Base-by-base conservation (phyloP, 2,329 filamentous ascomycete genomes). In the Botrytis byssoidea region DNA sequence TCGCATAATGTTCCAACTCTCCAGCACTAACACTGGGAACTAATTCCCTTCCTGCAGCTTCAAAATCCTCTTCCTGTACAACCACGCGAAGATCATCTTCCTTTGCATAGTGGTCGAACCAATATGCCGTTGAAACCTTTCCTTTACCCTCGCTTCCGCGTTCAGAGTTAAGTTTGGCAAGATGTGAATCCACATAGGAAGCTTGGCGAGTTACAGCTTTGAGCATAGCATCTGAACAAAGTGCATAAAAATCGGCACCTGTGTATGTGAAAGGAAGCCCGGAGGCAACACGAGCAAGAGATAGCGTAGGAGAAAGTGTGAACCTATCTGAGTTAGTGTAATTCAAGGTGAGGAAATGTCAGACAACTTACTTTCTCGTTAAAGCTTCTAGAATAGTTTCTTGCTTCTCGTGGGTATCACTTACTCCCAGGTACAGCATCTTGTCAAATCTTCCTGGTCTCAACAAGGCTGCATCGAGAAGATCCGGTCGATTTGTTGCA, bases 221-320 rank as follows among this genome's bases (percentile, higher is more conserved):
- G 78, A 99, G 91, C 96, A 99, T 99, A 70, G 96, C 94, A 82
- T 99, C 96, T 61, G 94, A 97, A 85, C 95, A 98, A 32, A 99
- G 88, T 0, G 96, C 96, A 83, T 99, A 99, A 81, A 99, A 91
- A 84, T 99, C 96, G 76, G 96, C 96, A 80, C 96, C 96, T 0
- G 96, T 99, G 84, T 98, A 99, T 4, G 95, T 98, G 81, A 98
- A 96, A 0, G 96, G 96, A 6, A 99, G 88, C 18, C 87, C 87
- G 70, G 92, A 87, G 6, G 95, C 92, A 65, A 99, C 90, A 12
- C 89, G 85, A 40, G 87, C 82, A 18, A 99, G 89, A 18, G 93
- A 96, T 65, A 98, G 86, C 1, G 90, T 87, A 0, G 94, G 93
- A 76, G 94, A 87, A 70, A 98, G 89, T 3, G 91, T 92, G 83